phyloP scores from a whole-genome alignment of 2,329 filamentous ascomycete genomes.

The Sporothrix schenckii region DNA sequence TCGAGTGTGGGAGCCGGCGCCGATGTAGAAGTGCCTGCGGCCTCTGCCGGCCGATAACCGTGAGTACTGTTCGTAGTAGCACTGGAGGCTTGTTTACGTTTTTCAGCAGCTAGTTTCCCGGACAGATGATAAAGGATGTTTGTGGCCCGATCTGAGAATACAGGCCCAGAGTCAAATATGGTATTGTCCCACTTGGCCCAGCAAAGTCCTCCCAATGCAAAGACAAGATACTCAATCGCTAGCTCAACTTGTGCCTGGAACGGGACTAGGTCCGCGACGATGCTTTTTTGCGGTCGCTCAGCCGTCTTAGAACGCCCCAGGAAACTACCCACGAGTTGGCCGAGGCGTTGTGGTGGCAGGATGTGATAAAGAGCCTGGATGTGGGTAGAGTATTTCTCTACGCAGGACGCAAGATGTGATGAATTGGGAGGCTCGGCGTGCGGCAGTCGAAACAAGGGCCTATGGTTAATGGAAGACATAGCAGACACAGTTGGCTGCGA shows the following conservation, averaged over 20 bases:
- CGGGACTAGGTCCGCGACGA: neutral
- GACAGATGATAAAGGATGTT: slow-evolving; percentile 24
- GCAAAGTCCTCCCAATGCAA: slow-evolving; percentile 34
- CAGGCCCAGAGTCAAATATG: slow-evolving; percentile 26
- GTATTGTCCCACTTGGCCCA: slow-evolving; percentile 30
- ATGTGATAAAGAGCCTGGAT: slow-evolving; percentile 32
- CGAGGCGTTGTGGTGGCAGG: slow-evolving; percentile 23
- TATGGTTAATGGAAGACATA: neutral
- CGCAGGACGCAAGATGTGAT: slow-evolving; percentile 9
- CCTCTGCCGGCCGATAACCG: neutral
- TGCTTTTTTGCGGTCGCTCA: neutral
- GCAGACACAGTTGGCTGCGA: neutral
- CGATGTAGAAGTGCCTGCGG: neutral
- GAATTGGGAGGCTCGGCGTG: slow-evolving; percentile 19
- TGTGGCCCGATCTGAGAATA: slow-evolving; percentile 31
- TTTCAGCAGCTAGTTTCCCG: neutral
- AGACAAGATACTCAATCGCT: slow-evolving; percentile 33
- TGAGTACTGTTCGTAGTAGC: neutral
- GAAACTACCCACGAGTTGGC: slow-evolving; percentile 4
- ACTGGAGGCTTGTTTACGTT: neutral
- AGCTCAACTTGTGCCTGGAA: neutral
- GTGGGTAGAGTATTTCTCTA: slow-evolving; percentile 27
- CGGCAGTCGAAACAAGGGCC: neutral
- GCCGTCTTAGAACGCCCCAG: neutral
- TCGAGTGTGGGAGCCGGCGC: slow-evolving; percentile 25